Base-by-base conservation (phyloP, 1,139 yeast species). In the Casaregolazyma suthepensis region DNA sequence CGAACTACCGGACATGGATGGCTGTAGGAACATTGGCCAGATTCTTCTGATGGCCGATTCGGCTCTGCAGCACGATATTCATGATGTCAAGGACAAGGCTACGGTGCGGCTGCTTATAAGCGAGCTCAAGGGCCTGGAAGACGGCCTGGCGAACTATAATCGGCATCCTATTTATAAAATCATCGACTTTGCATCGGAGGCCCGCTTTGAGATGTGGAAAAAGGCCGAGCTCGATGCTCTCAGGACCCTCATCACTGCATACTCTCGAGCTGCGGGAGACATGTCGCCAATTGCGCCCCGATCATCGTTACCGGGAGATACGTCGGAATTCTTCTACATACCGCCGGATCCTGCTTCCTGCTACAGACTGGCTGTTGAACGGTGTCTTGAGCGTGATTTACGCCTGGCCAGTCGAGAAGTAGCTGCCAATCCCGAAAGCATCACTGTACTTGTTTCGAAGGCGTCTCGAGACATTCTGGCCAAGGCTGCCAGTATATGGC, bases 401-500 rank as follows among this genome's bases (percentile, higher is more conserved):
- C 54, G 56, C 31, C 50, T 63, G 44, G 68, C 71, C 54, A 61
- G 62, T 46, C 44, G 61, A 22, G 57, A 62, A 49, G 45, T 61
- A 22, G 53, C 62, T 13, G 61, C 60, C 6, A 57, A 63, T 18
- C 61, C 64, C 23, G 59, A 62, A 71, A 35, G 68, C 71, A 48
- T 71, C 71, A 47, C 71, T 48, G 57, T 66, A 35, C 54, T 68
- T 10, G 54, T 68, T 50, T 62, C 73, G 47, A 75, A 80, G 64
- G 68, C 73, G 26, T 72, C 78, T 2, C 61, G 66, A 26, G 75
- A 71, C 52, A 68, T 82, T 22, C 64, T 82, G 12, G 69, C 66
- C 9, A 69, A 74, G 18, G 79, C 81, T 54, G 73, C 82, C 5
- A 75, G 72, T 48, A 72, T 81, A 48, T 87, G 95, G 95, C 71